Evolutionary conservation across 2,329 filamentous ascomycete genomes (phyloP).

Genomic region (Alternaria alternata): DNA sequence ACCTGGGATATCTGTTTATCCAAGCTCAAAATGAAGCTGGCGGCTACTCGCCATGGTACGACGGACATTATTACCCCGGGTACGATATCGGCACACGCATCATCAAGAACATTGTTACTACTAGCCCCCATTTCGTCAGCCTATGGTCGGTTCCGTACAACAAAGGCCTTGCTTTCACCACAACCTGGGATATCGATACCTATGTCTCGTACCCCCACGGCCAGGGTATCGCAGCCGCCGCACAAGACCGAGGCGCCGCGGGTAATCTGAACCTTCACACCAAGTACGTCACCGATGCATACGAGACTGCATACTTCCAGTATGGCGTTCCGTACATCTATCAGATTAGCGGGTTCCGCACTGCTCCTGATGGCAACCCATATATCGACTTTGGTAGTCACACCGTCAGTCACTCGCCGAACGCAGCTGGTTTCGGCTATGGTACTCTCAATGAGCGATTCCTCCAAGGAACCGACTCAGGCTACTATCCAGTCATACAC

Average conservation of each 20-base stretch:
- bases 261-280: conserved; percentile 17
- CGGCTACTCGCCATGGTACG: conserved; percentile 13
- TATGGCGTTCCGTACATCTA: conserved; percentile 17
- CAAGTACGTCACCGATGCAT: conserved; percentile 16
- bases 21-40: conserved; percentile 10
- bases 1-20: conserved; percentile 10
- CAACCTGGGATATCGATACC: conserved; percentile 17
- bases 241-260: conserved; percentile 13
- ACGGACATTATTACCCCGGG: conserved; percentile 17
- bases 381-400: conserved; percentile 18
- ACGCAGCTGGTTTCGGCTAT: conserved; percentile 8
- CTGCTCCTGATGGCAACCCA: conserved; percentile 10
- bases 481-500: conserved; percentile 10
- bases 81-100: conserved; percentile 17
- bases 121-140: conserved; percentile 10
- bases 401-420: conserved; percentile 17
- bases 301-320: conserved; percentile 17
- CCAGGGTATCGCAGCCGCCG: conserved; percentile 15
- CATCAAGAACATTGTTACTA: conserved; percentile 17
- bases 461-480: conserved; percentile 2
- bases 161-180: conserved; percentile 16
- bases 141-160: conserved; percentile 18
- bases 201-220: conserved; percentile 18
- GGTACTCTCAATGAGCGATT: conserved; percentile 10
- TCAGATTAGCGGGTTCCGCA: conserved; percentile 14